Evolutionary conservation across 148 eudicot species (phyloP).

Genomic region (Limonium bicolor): DNA sequence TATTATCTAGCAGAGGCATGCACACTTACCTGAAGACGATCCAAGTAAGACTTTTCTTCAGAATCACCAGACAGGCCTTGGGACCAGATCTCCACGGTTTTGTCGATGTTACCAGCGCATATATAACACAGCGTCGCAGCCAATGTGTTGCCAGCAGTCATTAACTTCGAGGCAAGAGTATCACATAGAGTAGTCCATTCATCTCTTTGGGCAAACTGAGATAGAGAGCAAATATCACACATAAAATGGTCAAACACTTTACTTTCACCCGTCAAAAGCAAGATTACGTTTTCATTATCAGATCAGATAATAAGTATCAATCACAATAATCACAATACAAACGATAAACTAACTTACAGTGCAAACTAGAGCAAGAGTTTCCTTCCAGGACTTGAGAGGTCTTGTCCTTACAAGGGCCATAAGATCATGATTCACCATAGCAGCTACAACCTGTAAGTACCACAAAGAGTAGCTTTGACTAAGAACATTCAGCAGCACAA

Average conservation of each 20-base stretch:
- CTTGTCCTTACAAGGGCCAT: slow-evolving; percentile 37
- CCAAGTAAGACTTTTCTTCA: slow-evolving; percentile 14
- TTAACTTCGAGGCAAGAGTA: slow-evolving; percentile 78
- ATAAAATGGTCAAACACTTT: background rate
- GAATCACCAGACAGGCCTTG: slow-evolving; percentile 37
- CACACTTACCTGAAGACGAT: slow-evolving; percentile 8
- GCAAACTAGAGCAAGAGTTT: slow-evolving; percentile 58
- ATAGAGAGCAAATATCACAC: background rate
- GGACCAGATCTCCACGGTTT: slow-evolving; percentile 91
- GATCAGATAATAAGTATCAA: too few species aligned
- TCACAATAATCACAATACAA: background rate
- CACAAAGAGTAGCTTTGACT: too few species aligned
- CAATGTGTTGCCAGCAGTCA: slow-evolving; percentile 55
- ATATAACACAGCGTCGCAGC: slow-evolving; percentile 92
- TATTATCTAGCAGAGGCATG: too few species aligned
- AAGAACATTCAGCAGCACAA: slow-evolving; percentile 21
- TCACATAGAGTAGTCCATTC: slow-evolving; percentile 86
- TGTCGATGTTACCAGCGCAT: slow-evolving; percentile 94
- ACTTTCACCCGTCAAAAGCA: background rate
- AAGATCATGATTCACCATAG: slow-evolving; percentile 49
- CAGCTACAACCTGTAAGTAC: slow-evolving; percentile 56
- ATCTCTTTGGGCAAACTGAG: slow-evolving; percentile 8
- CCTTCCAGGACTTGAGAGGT: slow-evolving; percentile 56
- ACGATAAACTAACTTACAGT: slow-evolving; percentile 16
- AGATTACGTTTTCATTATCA: background rate